phyloP scores from a whole-genome alignment of 139 green algal genomes.

The Tetraselmis chui region DNA sequence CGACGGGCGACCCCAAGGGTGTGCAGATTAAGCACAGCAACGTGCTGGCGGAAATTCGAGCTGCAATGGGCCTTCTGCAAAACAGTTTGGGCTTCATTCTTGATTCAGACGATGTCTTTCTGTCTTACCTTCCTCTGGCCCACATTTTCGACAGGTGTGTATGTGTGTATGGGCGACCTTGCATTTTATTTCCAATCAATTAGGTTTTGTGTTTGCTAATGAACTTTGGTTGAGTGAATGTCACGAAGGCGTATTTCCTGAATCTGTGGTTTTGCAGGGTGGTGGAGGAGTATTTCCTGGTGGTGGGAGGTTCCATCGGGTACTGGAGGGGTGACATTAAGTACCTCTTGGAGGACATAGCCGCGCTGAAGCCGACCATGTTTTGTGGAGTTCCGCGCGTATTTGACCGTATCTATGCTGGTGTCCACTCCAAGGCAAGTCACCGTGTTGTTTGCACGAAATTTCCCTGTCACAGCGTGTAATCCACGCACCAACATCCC shows the following conservation, averaged over 20 bases:
- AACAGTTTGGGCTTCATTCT: not conserved
- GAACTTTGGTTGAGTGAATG: too few relatives aligned
- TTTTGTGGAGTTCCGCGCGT: slow-evolving; percentile 93
- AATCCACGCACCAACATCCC: too few relatives aligned
- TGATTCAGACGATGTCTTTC: slow-evolving; percentile 36
- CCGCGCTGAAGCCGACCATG: slow-evolving; percentile 74
- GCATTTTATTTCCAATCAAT: too few relatives aligned
- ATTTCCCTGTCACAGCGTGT: too few relatives aligned
- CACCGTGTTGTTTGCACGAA: too few relatives aligned
- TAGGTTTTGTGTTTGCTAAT: too few relatives aligned
- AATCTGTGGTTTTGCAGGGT: slow-evolving; percentile 28
- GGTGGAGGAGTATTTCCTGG: slow-evolving; percentile 69
- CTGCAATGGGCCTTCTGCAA: slow-evolving; percentile 41
- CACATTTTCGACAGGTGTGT: slow-evolving; percentile 90
- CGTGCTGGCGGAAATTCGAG: slow-evolving; percentile 49
- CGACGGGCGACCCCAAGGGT: slow-evolving; percentile 79
- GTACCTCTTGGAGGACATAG: slow-evolving; percentile 73
- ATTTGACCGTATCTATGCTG: slow-evolving; percentile 91
- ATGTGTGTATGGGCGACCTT: too few relatives aligned
- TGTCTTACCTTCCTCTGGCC: slow-evolving; percentile 79
- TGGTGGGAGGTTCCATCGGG: slow-evolving; percentile 64
- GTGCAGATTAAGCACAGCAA: slow-evolving; percentile 70
- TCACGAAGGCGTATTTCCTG: too few relatives aligned
- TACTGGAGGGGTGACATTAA: slow-evolving; percentile 77
- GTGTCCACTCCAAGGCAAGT: slow-evolving; percentile 46